Percentiles rank a stretch among this genome's conserved stretches.
Evolutionary conservation across 1,284 basidiomycete species (phyloP).

Genomic region (Sporisorium iseilematis-ciliati): DNA sequence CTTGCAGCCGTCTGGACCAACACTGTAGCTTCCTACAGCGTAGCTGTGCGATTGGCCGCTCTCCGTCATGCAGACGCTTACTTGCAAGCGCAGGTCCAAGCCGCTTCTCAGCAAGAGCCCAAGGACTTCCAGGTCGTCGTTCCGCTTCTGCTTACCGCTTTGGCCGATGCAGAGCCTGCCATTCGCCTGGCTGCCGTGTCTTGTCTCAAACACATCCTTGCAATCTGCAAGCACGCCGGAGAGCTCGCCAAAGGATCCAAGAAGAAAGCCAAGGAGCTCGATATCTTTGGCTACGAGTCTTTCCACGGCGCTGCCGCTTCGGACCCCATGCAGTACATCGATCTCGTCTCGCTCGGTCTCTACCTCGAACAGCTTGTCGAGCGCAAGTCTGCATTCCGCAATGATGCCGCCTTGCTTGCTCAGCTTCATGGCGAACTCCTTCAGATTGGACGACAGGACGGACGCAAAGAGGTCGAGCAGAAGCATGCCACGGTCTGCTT

Average conservation of each 20-base stretch:
- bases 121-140: conserved; percentile 86
- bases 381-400: conserved; percentile 72
- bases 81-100: conserved; percentile 71
- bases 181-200: conserved; percentile 78
- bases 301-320: conserved; percentile 80
- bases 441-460: conserved; percentile 72
- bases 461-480: conserved; percentile 76
- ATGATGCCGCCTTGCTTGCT: conserved; percentile 78
- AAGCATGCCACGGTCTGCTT: conserved; percentile 82
- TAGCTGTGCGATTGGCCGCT: conserved; percentile 77
- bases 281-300: conserved; percentile 83
- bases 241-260: conserved; percentile 32
- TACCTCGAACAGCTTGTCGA: conserved; percentile 76
- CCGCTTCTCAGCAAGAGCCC: conserved; percentile 17
- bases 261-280: conserved; percentile 66
- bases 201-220: conserved; percentile 74
- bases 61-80: conserved; percentile 81
- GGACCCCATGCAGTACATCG: conserved; percentile 79
- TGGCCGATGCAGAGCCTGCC: conserved; percentile 74
- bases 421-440: conserved; percentile 78
- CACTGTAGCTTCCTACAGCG: conserved; percentile 51
- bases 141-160: conserved; percentile 79
- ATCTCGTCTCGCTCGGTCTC: conserved; percentile 77
- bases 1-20: conserved; percentile 78
- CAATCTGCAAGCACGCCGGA: conserved; percentile 70